Conservation (phyloP, 129 eudicot genomes). For the Helianthus tuberosus region DNA sequence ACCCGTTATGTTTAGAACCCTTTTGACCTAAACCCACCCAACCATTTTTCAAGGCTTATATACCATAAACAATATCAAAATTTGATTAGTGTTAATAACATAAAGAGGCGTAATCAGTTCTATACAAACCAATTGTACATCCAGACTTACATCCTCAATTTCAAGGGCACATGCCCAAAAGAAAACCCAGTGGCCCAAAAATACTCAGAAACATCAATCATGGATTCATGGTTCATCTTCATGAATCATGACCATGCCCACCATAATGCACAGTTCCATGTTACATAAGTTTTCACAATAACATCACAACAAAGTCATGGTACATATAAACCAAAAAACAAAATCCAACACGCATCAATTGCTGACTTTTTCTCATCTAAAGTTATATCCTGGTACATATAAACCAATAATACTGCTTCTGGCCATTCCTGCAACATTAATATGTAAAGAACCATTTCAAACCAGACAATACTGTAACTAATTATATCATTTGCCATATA, state of each 20-base stretch:
- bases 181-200: conserved; percentile 22
- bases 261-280: conserved; percentile 21
- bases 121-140: conserved; percentile 37
- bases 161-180: conserved; percentile 19
- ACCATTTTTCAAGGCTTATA: no score
- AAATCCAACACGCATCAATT: background rate
- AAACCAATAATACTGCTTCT: conserved; percentile 78
- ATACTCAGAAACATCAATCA: conserved; percentile 15
- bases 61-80: background rate
- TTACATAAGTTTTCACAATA: conserved; percentile 17
- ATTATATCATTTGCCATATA: background rate
- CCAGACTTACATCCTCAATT: conserved; percentile 12
- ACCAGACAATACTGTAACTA: background rate
- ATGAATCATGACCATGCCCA: conserved; percentile 28
- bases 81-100: conserved; percentile 14
- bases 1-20: no score
- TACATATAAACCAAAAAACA: conserved; percentile 9
- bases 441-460: conserved; percentile 13
- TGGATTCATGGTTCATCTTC: conserved; percentile 34
- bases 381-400: conserved; percentile 93
- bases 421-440: conserved; percentile 89
- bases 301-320: conserved; percentile 30
- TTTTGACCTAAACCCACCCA: no score
- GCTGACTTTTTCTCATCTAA: conserved; percentile 26
- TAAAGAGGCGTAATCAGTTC: conserved; percentile 21